These are phyloP conservation scores for Rhododendron kiyosumense DNA, from an alignment of 148 eudicot genomes.

Conservation along the genomic window DNA sequence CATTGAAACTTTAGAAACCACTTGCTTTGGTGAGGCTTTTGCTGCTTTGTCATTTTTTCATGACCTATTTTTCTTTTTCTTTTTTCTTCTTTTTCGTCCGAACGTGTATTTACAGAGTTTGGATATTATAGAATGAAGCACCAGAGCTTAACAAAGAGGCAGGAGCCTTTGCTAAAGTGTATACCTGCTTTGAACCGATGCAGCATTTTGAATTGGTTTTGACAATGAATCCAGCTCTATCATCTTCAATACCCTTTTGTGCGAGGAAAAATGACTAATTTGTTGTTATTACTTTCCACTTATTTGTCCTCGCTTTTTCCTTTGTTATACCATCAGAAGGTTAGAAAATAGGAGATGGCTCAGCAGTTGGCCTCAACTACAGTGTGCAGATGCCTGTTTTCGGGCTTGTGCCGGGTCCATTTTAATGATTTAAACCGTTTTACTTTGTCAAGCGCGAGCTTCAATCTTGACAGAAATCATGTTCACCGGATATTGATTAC, in stretches of 20 bases:
- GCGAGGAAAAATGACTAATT: neutral
- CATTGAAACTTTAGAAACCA: conserved; percentile 35
- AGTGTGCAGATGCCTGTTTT: neutral
- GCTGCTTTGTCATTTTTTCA: neutral
- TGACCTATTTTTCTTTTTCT: neutral
- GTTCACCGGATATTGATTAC: no score
- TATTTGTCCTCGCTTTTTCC: neutral
- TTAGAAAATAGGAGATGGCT: neutral
- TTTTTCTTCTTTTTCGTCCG: neutral
- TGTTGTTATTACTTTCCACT: neutral
- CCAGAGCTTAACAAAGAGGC: conserved; percentile 6
- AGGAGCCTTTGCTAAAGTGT: neutral
- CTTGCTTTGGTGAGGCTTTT: conserved; percentile 4
- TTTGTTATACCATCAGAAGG: neutral
- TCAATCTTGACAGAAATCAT: no score
- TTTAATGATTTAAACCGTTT: no score
- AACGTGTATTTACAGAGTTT: neutral
- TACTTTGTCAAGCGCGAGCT: no score
- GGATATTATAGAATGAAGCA: neutral
- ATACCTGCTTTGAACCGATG: neutral
- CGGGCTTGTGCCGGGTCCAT: no score
- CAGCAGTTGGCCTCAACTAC: neutral
- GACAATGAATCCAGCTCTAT: neutral
- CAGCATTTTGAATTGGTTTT: neutral
- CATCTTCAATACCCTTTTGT: neutral